Evolutionary conservation across 169 alveolate species (phyloP).

Genomic region (Plasmodium coatneyi): DNA sequence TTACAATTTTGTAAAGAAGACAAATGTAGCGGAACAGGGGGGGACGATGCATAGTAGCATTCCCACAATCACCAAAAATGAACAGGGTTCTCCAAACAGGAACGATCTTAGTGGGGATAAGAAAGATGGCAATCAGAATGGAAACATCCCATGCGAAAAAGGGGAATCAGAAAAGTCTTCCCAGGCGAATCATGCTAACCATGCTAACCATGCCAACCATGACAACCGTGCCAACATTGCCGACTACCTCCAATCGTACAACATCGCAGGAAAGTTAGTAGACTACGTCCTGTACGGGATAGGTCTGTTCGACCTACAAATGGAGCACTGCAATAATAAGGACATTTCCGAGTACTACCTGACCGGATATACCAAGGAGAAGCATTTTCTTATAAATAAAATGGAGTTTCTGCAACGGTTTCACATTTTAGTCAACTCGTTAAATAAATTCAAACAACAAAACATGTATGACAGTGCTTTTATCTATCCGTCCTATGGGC

Average conservation of each 20-base stretch:
- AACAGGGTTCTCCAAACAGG: neutral
- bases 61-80: neutral
- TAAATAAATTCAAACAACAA: constrained; percentile 63
- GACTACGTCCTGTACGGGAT: constrained; percentile 56
- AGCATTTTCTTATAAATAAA: constrained; percentile 26
- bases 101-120: neutral
- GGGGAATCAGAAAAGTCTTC: neutral
- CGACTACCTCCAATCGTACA: constrained; percentile 22
- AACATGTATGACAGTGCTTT: constrained; percentile 42
- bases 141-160: neutral
- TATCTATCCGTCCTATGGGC: constrained; percentile 65
- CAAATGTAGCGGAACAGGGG: constrained; percentile 6
- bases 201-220: neutral
- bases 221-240: neutral
- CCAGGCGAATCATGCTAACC: neutral
- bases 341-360: constrained; percentile 40
- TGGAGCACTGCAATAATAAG: constrained; percentile 16
- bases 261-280: constrained; percentile 24
- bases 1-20: constrained; percentile 29
- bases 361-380: constrained; percentile 53
- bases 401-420: constrained; percentile 41
- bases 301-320: constrained; percentile 45
- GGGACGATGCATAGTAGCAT: neutral
- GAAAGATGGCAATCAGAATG: neutral
- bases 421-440: constrained; percentile 45